phyloP scores from a whole-genome alignment of 805 yeast genomes.

The Millerozyma acaciae region DNA sequence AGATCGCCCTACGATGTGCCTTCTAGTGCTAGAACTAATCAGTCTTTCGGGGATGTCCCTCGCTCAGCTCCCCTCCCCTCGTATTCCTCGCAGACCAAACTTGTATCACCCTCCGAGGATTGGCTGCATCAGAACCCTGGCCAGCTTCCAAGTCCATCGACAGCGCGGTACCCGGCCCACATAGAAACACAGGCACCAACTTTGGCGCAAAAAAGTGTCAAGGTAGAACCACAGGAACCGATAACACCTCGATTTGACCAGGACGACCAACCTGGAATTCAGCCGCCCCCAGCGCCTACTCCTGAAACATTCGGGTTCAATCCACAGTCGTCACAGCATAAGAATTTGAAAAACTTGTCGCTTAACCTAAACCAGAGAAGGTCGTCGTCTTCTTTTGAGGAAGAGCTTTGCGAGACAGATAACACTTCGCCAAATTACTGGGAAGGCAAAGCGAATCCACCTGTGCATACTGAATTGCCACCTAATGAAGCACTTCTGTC shows the following conservation, averaged over 20 bases:
- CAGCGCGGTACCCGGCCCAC: not conserved
- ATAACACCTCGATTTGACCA: not conserved
- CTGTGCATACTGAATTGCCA: not conserved
- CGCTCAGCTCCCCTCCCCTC: not conserved
- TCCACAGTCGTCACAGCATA: conserved; percentile 11
- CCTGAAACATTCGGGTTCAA: conserved; percentile 13
- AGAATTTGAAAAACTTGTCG: conserved; percentile 22
- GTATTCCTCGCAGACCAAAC: not conserved
- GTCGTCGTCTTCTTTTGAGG: conserved; percentile 1
- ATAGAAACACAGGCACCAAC: not conserved
- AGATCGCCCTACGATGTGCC: not conserved
- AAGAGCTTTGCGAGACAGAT: conserved; percentile 2
- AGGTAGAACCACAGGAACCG: not conserved
- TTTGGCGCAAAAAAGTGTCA: not conserved
- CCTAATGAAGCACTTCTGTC: not conserved
- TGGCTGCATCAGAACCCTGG: not conserved
- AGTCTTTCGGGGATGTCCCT: conserved; percentile 1
- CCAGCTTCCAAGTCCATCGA: not conserved
- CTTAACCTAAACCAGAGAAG: conserved; percentile 11
- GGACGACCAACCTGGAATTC: not conserved
- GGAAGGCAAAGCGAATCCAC: not conserved
- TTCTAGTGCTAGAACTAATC: not conserved
- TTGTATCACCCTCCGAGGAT: no score
- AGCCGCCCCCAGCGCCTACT: conserved; percentile 2
- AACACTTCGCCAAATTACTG: conserved; percentile 2